Evolutionary conservation across 495 filamentous ascomycete species (phyloP), one percentile per base, ranked within the genome.

Genomic region (Pseudoneurospora amorphoporcata): DNA sequence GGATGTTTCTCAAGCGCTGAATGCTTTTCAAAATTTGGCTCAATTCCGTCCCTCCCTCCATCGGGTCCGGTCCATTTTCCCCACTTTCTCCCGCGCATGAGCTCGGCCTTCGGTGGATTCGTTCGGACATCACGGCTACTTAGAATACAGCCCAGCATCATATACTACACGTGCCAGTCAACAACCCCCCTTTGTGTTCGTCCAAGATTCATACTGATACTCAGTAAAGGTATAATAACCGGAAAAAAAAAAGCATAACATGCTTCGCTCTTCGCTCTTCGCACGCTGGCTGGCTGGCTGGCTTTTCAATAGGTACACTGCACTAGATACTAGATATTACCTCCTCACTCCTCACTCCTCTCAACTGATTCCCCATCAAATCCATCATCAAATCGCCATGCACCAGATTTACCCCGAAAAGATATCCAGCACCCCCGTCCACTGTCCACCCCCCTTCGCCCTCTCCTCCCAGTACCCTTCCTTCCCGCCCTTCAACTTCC

Each of bases 381-480:
- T 23, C 23, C 23, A 23, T 23, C 45, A 53, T 53, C 29, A 3
- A 1, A 65, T 65, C 29, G 35, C 53, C 29, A 65, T 37, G 3
- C 35, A 37, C 35, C 35, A 37, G 35, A 37, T 23, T 65, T 73
- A 78, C 42, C 39, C 74, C 43, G 70, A 69, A 74, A 97, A 96
- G 68, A 98, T 87, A 76, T 90, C 86, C 72, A 88, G 84, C 65
- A 95, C 87, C 19, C 89, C 89, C 10, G 81, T 82, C 93, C 93
- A 98, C 32, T 65, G 53, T 0, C 53, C 53, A 32, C 82, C 83
- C 3, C 90, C 90, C 75, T 81, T 87, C 0, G 79, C 85, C 73
- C 95, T 86, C 82, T 92, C 90, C 76, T 97, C 95, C 95, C 94
- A 98, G 82, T 98, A 98, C 38, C 91, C 90, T 17, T 94, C 92